Evolutionary conservation across 345 rosid species (phyloP).

Genomic region (Angophora floribunda): DNA sequence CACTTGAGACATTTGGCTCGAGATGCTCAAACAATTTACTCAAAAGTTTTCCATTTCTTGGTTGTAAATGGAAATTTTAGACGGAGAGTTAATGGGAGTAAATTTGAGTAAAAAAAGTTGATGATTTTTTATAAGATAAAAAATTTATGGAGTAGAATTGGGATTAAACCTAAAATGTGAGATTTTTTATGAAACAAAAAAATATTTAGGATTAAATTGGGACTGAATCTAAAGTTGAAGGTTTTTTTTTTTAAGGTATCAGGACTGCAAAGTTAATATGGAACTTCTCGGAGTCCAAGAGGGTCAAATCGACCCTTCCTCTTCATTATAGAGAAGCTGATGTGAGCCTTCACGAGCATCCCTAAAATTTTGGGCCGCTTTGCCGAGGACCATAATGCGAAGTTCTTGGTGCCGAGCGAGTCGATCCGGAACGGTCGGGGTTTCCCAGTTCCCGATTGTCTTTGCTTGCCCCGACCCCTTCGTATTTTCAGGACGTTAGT

Average conservation of each 20-base stretch:
- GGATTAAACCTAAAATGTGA: no score
- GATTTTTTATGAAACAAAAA: background rate
- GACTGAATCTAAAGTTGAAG: no score
- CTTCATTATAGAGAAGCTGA: constrained; percentile 53
- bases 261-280: background rate
- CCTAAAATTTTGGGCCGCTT: constrained; percentile 67
- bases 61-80: background rate
- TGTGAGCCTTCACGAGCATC: constrained; percentile 64
- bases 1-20: rapidly evolving
- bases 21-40: background rate
- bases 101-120: background rate
- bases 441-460: background rate
- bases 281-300: constrained; percentile 21
- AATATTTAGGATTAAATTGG: rapidly evolving
- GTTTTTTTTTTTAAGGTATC: background rate
- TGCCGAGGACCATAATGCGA: constrained; percentile 50
- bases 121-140: background rate
- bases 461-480: background rate
- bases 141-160: background rate
- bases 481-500: no score
- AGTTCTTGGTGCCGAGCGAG: constrained; percentile 55
- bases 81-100: background rate
- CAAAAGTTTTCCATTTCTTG: background rate
- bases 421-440: background rate
- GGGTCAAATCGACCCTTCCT: constrained; percentile 44